Evolutionary conservation across 2,329 filamentous ascomycete species (phyloP).

Genomic region (Aspergillus ochraceoroseus): DNA sequence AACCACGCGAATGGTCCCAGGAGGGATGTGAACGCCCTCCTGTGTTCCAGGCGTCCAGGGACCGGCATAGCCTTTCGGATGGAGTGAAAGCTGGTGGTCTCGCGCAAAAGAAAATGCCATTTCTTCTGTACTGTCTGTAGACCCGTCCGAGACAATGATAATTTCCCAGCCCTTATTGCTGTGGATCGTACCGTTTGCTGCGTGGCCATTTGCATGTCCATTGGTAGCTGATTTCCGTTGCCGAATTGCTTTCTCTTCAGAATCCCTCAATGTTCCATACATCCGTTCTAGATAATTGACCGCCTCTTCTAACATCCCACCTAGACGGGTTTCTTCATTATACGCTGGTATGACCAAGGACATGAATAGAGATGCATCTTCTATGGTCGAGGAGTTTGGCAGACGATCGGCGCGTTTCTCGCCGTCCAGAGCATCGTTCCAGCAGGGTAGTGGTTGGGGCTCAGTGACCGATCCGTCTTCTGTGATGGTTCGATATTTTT

Average conservation of each 20-base stretch:
- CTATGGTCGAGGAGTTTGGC: slow-evolving; percentile 51
- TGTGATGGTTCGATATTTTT: slow-evolving; percentile 72
- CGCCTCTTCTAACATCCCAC: slow-evolving; percentile 83
- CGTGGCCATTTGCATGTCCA: slow-evolving; percentile 31
- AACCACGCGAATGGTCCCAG: slow-evolving; percentile 77
- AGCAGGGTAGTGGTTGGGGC: slow-evolving; percentile 66
- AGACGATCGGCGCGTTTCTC: slow-evolving; percentile 52
- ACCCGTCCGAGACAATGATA: slow-evolving; percentile 84
- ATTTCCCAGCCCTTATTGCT: slow-evolving; percentile 73
- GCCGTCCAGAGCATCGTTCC: slow-evolving; percentile 71
- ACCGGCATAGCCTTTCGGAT: slow-evolving; percentile 44
- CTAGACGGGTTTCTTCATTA: slow-evolving; percentile 82
- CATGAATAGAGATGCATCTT: slow-evolving; percentile 74
- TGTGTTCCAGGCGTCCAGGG: slow-evolving; percentile 49
- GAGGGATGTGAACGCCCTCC: slow-evolving; percentile 54
- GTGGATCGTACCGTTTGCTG: slow-evolving; percentile 31
- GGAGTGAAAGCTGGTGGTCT: slow-evolving; percentile 55
- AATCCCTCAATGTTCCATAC: slow-evolving; percentile 54
- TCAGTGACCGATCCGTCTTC: slow-evolving; percentile 56
- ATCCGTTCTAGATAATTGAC: slow-evolving; percentile 75
- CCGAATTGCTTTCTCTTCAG: slow-evolving; percentile 20
- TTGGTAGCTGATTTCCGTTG: slow-evolving; percentile 25
- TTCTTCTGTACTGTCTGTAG: slow-evolving; percentile 72
- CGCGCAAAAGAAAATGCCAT: slow-evolving; percentile 76
- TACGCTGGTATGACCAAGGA: slow-evolving; percentile 91